Evolutionary conservation across 306 rosid species (phyloP).

Genomic region (Cucumis cinereus): DNA sequence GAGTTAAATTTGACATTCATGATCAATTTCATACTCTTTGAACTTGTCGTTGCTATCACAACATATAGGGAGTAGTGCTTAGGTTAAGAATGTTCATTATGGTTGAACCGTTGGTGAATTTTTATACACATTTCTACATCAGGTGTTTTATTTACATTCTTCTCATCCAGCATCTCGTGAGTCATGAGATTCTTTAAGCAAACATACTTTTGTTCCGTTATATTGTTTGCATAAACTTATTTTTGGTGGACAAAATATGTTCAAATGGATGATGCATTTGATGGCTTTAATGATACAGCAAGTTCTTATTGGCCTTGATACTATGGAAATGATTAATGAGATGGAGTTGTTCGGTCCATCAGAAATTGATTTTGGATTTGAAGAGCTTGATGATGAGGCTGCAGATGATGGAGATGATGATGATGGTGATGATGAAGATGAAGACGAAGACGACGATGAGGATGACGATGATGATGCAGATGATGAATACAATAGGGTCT

Average conservation of each 20-base stretch:
- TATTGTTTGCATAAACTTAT: background rate
- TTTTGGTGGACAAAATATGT: background rate
- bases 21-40: background rate
- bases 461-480: conserved; percentile 20
- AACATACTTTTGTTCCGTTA: too few relatives aligned
- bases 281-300: conserved; percentile 45
- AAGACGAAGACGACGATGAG: conserved; percentile 18
- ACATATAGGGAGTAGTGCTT: background rate
- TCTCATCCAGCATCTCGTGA: background rate
- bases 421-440: conserved; percentile 24
- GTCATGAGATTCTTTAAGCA: too few relatives aligned
- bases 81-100: background rate
- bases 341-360: conserved; percentile 72
- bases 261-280: background rate
- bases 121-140: background rate
- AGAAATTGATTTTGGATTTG: conserved; percentile 76
- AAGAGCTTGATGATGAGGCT: conserved; percentile 73
- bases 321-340: conserved; percentile 73
- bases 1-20: background rate
- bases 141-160: background rate
- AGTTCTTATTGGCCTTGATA: conserved; percentile 81
- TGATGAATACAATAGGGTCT: conserved; percentile 62
- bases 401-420: conserved; percentile 37
- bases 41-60: background rate
- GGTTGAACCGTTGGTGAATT: background rate